Conservation (phyloP, 2,329 filamentous ascomycete genomes). For the Kalmusia sp. region DNA sequence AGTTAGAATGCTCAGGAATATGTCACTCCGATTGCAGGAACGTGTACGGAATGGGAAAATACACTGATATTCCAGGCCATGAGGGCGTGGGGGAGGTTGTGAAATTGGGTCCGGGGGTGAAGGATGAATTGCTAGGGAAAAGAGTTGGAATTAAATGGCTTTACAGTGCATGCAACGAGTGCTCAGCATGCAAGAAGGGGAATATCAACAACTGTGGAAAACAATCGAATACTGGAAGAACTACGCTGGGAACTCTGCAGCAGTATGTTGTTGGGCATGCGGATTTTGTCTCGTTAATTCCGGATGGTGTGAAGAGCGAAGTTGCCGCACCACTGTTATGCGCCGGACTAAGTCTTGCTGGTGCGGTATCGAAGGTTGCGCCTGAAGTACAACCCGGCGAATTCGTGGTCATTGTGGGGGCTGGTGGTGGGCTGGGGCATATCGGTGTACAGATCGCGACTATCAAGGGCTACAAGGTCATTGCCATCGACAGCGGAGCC, state of each 20-base stretch:
- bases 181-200: conserved; percentile 45
- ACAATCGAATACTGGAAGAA: conserved; percentile 52
- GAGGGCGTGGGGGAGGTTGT: conserved; percentile 56
- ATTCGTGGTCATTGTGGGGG: conserved; percentile 82
- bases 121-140: conserved; percentile 35
- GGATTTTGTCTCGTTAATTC: conserved; percentile 40
- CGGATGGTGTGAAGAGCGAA: conserved; percentile 46
- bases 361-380: conserved; percentile 83
- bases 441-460: conserved; percentile 81
- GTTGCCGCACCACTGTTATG: conserved; percentile 46
- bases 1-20: conserved; percentile 56
- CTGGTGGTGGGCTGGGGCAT: conserved; percentile 80
- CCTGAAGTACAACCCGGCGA: conserved; percentile 76
- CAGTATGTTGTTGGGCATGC: conserved; percentile 45
- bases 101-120: conserved; percentile 37
- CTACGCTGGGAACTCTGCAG: conserved; percentile 45
- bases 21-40: conserved; percentile 58
- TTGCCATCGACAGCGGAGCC: conserved; percentile 83
- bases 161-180: conserved; percentile 51
- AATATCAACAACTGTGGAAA: conserved; percentile 51
- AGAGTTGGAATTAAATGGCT: conserved; percentile 56
- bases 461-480: conserved; percentile 82
- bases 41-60: conserved; percentile 51
- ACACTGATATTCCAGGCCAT: conserved; percentile 56
- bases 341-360: conserved; percentile 67